Evolutionary conservation across 2,329 filamentous ascomycete genomes (phyloP).

Genomic region (Bretziella fagacearum): DNA sequence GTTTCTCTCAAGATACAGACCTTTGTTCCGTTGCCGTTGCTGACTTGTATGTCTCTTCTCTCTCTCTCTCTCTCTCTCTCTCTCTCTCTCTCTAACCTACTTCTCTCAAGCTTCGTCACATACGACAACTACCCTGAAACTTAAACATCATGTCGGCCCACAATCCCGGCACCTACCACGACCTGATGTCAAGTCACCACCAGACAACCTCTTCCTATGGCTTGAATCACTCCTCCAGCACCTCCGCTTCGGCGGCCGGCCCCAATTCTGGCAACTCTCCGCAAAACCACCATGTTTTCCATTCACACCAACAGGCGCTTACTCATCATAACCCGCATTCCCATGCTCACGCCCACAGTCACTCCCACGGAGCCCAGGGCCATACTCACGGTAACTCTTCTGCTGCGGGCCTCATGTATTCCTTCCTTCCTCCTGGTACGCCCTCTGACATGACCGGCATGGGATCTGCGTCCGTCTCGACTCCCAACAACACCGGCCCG

Average conservation of each 20-base stretch:
- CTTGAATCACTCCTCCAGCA: not conserved
- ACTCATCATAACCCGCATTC: not conserved
- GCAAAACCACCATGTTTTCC: not conserved
- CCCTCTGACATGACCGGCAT: slow-evolving; percentile 5
- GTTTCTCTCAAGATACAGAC: not conserved
- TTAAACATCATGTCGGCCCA: slow-evolving; percentile 1
- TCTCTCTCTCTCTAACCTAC: not conserved
- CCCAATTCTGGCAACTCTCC: not conserved
- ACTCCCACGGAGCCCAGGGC: no score
- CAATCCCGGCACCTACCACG: slow-evolving; percentile 5
- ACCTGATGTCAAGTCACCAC: slow-evolving; percentile 10
- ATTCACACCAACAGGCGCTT: not conserved
- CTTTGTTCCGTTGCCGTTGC: not conserved
- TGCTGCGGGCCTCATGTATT: slow-evolving; percentile 7
- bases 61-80: not conserved
- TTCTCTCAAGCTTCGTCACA: not conserved
- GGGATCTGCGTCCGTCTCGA: not conserved
- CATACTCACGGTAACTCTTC: not conserved
- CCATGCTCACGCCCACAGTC: not conserved
- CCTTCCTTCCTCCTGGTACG: slow-evolving; percentile 7
- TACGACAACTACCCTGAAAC: not conserved
- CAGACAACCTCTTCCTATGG: slow-evolving; percentile 4
- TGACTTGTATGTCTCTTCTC: not conserved
- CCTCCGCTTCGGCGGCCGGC: not conserved
- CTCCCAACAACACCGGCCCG: not conserved